Evolutionary conservation across 1,139 yeast genomes (phyloP), one percentile per base, ranked within the genome.

Genomic region (Geotrichum restrictum): DNA sequence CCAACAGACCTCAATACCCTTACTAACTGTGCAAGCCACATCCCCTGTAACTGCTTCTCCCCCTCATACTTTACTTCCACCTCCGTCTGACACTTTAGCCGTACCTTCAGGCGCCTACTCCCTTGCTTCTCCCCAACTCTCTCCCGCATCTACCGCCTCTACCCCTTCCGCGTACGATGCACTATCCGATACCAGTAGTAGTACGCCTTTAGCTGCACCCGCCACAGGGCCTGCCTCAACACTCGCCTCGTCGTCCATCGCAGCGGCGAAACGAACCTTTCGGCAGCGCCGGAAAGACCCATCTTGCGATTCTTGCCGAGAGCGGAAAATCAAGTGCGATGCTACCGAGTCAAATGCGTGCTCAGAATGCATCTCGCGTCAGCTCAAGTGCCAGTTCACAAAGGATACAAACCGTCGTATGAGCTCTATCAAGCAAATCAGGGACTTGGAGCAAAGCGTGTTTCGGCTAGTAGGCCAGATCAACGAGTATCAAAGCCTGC

Each of bases 321-420:
- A 65, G 44, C 60, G 69, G n/a, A 65, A 65, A 52, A 68, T 65
- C 46, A 65, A 65, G 51, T 65, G 69, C 57, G 68, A 65, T 48
- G 67, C 69, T 4, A 61, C 67, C 3, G 68, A 64, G 40, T 52
- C 62, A 10, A 43, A 62, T 2, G 60, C 69, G 8, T 65, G 69
- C 54, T 60, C 68, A 3, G 69, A 64, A 48, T 65, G 69, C 53
- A 54, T 60, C 6, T 54, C 64, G 7, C 60, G 69, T 14, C 62
- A 60, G 41, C 61, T 64, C 43, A 63, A 62, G 47, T 65, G 69
- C 57, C 66, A 60, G 52, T 65, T 65, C 57, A 64, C 67, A 37
- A 63, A 62, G 43, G 64, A 61, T n/a, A 57, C 62, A 1, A 61
- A 60, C 49, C 55, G 62, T n/a, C 52, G 64, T 2, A 60, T 60